Evolutionary conservation across 1,139 yeast genomes (phyloP).

Genomic region (Nematodospora anomalae): DNA sequence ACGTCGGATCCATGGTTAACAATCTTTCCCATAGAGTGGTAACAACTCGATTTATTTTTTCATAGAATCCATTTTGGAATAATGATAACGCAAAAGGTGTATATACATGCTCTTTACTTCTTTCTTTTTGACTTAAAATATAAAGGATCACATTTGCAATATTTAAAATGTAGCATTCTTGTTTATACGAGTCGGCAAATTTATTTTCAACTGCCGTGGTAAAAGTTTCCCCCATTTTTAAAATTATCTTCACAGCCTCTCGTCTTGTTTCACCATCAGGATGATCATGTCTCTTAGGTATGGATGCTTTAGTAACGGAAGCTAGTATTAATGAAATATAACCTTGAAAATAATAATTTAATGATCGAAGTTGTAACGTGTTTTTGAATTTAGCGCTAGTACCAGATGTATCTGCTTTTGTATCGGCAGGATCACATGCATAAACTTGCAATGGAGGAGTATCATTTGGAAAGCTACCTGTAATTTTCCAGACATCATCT

Average conservation of each 20-base stretch:
- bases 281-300: slow-evolving; percentile 48
- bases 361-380: slow-evolving; percentile 53
- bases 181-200: slow-evolving; percentile 19
- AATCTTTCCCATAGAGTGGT: slow-evolving; percentile 23
- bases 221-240: slow-evolving; percentile 34
- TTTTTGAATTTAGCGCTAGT: slow-evolving; percentile 61
- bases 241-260: slow-evolving; percentile 41
- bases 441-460: slow-evolving; percentile 39
- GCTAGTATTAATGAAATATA: slow-evolving; percentile 44
- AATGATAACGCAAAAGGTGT: slow-evolving; percentile 50
- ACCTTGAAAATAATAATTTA: slow-evolving; percentile 51
- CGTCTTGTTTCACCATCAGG: slow-evolving; percentile 33
- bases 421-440: slow-evolving; percentile 33
- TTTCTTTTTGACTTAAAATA: slow-evolving; percentile 29
- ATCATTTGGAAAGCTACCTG: slow-evolving; percentile 32
- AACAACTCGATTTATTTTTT: slow-evolving; percentile 24
- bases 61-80: slow-evolving; percentile 48
- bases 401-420: slow-evolving; percentile 35
- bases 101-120: slow-evolving; percentile 32
- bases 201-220: slow-evolving; percentile 25
- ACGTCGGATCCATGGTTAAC: slow-evolving; percentile 19
- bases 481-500: slow-evolving; percentile 43
- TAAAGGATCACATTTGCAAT: slow-evolving; percentile 30
- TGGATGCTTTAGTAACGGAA: slow-evolving; percentile 40
- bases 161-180: slow-evolving; percentile 30